Conservation (phyloP, 352 stramenopile genomes). For the Phytopythium montanum region DNA sequence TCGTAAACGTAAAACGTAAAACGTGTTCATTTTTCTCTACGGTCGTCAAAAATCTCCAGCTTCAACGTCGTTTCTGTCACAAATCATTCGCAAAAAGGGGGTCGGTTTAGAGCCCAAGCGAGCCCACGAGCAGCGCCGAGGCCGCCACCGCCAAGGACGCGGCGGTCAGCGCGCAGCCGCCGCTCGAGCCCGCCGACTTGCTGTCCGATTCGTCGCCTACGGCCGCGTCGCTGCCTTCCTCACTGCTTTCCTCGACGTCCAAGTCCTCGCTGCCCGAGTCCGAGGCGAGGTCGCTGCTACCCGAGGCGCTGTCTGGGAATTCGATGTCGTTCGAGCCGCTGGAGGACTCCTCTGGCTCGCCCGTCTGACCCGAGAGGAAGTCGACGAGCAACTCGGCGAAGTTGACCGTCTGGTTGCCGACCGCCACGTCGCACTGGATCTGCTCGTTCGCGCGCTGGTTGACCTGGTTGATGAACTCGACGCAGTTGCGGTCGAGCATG, state of each 20-base stretch:
- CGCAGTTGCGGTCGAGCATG: conserved; percentile 45
- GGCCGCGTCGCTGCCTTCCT: neutral
- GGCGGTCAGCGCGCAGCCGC: neutral
- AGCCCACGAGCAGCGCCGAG: neutral
- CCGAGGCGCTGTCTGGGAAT: conserved; percentile 4
- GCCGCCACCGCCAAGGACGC: neutral
- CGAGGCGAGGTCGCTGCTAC: neutral
- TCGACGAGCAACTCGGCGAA: conserved; percentile 42
- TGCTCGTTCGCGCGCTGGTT: conserved; percentile 49
- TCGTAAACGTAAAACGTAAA: too few relatives aligned
- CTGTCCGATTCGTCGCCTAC: neutral
- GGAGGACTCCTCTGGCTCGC: conserved; percentile 33
- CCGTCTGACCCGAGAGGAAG: conserved; percentile 49
- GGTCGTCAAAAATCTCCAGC: neutral
- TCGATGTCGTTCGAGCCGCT: conserved; percentile 9
- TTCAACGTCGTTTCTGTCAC: neutral
- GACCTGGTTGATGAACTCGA: conserved; percentile 69
- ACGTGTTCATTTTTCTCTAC: too few relatives aligned
- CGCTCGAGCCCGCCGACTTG: neutral
- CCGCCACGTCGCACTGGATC: conserved; percentile 44
- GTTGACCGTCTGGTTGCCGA: conserved; percentile 33
- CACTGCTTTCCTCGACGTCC: too few relatives aligned
- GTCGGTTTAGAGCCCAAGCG: neutral
- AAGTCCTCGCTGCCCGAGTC: neutral
- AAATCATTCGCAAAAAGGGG: neutral